Evolutionary conservation across 1,139 yeast species (phyloP), one percentile per base, ranked within the genome.

Genomic region (Candida smagusa): DNA sequence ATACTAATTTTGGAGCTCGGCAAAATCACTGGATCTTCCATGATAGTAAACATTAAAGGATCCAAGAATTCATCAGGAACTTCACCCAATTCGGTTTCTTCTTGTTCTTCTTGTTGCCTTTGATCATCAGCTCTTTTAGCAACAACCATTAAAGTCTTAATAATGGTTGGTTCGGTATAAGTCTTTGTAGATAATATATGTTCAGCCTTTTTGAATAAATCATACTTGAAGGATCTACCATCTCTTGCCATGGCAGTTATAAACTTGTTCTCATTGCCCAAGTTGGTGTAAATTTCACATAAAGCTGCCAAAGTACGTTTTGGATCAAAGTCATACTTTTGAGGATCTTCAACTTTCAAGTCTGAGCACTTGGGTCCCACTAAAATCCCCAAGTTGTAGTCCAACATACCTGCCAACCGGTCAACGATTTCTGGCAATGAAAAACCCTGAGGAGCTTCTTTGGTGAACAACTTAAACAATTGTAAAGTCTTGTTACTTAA

Each of bases 21-120:
- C 51, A 94, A 72, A 19, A 77, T 82, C 3, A 94, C 98, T 0
- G 99, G 99, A 57, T 94, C 95, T 50, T 81, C 86, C 98, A 94
- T 94, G 32, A 94, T 58, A 0, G 96, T 86, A 58, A 74, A 90
- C 97, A 94, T 90, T 50, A 94, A 75, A 7, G 99, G 98, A 65
- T 94, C 99, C 54, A 94, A 74, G 57, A 83, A 92, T 59, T 94
- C 98, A 56, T 94, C 98, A 1, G 99, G 99, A 19, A 87, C 75
- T 39, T 94, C 98, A 11, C 96, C 97, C 49, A 88, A 71, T 54
- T 88, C 96, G 47, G 80, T 58, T 48, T 90, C 97, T 52, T 87
- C 95, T 46, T 81, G 85, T 46, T 81, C 88, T 45, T 86, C 95
- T 22, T 71, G 74, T 30, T 68, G 53, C 53, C 79, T 77, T 38